These are phyloP conservation scores for Rosellinia necatrix DNA, from an alignment of 2,329 filamentous ascomycete genomes.

Conservation along the genomic window DNA sequence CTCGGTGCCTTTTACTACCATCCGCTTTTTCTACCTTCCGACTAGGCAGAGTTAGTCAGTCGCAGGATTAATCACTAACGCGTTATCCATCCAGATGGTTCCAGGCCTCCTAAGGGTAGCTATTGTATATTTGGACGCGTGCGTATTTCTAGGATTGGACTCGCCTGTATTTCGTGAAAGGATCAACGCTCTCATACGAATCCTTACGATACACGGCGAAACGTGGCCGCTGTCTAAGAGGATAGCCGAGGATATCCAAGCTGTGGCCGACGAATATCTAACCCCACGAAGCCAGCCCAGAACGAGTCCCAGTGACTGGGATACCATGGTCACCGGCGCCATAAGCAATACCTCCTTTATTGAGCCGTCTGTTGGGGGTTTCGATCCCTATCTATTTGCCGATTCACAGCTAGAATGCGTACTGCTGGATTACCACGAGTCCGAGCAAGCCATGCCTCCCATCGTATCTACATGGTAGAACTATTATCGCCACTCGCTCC, in stretches of 20 bases:
- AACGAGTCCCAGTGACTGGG: constrained; percentile 1
- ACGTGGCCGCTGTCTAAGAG: constrained; percentile 43
- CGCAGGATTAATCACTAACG: neutral
- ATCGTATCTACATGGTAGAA: neutral
- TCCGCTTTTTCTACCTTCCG: neutral
- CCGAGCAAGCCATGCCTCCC: neutral
- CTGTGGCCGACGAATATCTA: constrained; percentile 37
- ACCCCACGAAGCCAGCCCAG: neutral
- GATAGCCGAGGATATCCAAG: constrained; percentile 42
- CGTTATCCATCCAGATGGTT: constrained; percentile 22
- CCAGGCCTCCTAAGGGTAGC: constrained; percentile 35
- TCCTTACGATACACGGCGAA: constrained; percentile 41
- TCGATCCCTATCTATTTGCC: constrained; percentile 6
- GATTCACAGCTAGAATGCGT: constrained; percentile 7
- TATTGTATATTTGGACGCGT: constrained; percentile 42
- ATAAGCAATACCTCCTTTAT: constrained; percentile 12
- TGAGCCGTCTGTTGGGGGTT: neutral
- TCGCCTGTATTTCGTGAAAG: constrained; percentile 41
- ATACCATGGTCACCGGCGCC: neutral
- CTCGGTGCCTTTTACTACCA: neutral
- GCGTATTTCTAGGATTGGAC: constrained; percentile 41
- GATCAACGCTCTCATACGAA: constrained; percentile 39
- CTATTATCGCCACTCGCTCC: constrained; percentile 1
- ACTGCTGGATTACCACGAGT: neutral
- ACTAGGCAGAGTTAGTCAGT: too few relatives aligned